These are phyloP conservation scores for Penicillium sp. DNA, from an alignment of 2,329 filamentous ascomycete genomes.

Conservation along the genomic window DNA sequence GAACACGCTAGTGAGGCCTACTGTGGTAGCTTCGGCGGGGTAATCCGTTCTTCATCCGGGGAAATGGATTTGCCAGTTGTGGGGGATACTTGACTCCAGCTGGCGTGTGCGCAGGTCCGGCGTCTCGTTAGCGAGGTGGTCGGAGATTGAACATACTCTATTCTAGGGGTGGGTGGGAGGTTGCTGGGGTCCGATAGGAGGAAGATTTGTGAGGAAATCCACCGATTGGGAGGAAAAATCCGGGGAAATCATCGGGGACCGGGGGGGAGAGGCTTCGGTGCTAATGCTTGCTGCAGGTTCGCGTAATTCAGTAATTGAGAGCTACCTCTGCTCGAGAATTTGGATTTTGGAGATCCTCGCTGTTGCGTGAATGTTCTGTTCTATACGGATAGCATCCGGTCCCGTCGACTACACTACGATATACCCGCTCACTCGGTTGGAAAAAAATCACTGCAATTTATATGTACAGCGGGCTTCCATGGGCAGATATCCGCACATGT, in stretches of 20 bases:
- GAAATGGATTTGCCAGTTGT: constrained; percentile 20
- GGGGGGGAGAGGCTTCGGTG: no score
- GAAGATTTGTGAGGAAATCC: constrained; percentile 15
- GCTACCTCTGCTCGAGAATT: not conserved
- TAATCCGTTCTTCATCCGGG: constrained; percentile 18
- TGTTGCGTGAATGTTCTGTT: no score
- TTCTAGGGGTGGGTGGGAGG: not conserved
- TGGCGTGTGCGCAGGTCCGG: not conserved
- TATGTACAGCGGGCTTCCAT: constrained; percentile 28
- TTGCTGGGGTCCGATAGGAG: constrained; percentile 22
- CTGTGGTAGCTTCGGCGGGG: constrained; percentile 1
- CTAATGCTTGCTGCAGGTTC: not conserved
- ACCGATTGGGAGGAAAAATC: constrained; percentile 30
- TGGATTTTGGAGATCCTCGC: no score
- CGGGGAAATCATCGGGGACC: constrained; percentile 13
- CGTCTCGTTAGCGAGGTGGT: constrained; percentile 2
- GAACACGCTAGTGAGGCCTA: constrained; percentile 8
- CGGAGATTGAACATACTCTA: constrained; percentile 11
- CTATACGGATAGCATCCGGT: no score
- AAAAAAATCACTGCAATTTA: constrained; percentile 22
- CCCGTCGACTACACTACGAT: not conserved
- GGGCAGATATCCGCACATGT: constrained; percentile 4
- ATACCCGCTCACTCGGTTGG: not conserved
- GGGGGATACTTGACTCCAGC: constrained; percentile 11
- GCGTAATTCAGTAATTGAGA: not conserved